These are phyloP conservation scores for Tuber microsphaerosporum DNA, from an alignment of 495 filamentous ascomycete genomes.

Conservation along the genomic window DNA sequence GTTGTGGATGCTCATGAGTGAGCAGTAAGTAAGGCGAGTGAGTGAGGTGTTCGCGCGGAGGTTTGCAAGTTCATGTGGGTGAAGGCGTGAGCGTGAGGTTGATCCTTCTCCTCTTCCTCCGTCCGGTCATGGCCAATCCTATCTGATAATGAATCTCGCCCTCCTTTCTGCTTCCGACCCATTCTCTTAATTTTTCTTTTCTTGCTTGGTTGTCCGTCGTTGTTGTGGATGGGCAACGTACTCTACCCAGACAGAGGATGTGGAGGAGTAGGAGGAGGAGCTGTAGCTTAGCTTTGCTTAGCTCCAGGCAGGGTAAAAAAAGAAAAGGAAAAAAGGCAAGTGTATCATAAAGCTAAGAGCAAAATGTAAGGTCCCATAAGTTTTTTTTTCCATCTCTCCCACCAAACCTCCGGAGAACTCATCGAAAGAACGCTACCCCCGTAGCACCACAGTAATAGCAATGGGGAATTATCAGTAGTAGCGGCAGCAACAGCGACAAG, in stretches of 20 bases:
- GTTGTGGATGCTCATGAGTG: conserved; percentile 1
- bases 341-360: not conserved
- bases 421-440: not conserved
- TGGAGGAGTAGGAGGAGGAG: conserved; percentile 1
- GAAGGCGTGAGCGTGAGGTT: not conserved
- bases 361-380: conserved; percentile 2
- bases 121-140: not conserved
- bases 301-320: not conserved
- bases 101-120: not conserved
- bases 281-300: not conserved
- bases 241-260: not conserved
- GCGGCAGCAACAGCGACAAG: not conserved
- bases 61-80: not conserved
- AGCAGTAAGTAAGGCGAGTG: conserved; percentile 2
- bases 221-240: not conserved
- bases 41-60: not conserved
- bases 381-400: not conserved
- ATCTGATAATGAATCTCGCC: not conserved
- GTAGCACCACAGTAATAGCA: not conserved
- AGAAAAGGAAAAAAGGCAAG: not conserved
- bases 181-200: not conserved
- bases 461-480: not conserved
- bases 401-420: not conserved
- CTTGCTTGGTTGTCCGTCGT: not conserved
- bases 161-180: not conserved